Percentiles rank a stretch among this genome's conserved stretches.
Evolutionary conservation across 2,329 filamentous ascomycete genomes (phyloP).

Genomic region (Fusarium haematococcum): DNA sequence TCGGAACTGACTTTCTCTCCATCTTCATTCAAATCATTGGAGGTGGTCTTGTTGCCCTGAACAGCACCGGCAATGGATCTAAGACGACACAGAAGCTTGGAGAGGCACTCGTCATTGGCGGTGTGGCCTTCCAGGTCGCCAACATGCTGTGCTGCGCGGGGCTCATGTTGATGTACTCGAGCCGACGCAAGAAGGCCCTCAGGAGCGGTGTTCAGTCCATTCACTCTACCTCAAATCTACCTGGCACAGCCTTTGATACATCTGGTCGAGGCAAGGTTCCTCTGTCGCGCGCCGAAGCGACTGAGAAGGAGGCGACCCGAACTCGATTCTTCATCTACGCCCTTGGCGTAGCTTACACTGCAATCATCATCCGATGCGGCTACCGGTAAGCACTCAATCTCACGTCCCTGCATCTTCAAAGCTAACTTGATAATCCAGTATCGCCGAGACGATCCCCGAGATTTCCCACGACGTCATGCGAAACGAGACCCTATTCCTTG

Average conservation of each 20-base stretch:
- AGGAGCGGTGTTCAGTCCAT: neutral
- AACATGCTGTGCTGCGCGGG: slow-evolving; percentile 42
- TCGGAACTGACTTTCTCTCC: slow-evolving; percentile 60
- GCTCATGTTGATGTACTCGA: slow-evolving; percentile 29
- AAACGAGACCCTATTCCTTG: slow-evolving; percentile 33
- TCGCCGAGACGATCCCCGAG: slow-evolving; percentile 27
- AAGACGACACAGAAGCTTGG: slow-evolving; percentile 19
- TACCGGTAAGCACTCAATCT: slow-evolving; percentile 16
- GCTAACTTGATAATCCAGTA: slow-evolving; percentile 8
- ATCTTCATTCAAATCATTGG: slow-evolving; percentile 43
- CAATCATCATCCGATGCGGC: slow-evolving; percentile 32
- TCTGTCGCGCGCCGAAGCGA: slow-evolving; percentile 24
- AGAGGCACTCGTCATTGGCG: slow-evolving; percentile 36
- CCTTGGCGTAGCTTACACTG: slow-evolving; percentile 19
- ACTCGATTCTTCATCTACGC: slow-evolving; percentile 27
- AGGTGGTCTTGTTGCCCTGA: slow-evolving; percentile 26
- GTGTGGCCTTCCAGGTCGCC: slow-evolving; percentile 43
- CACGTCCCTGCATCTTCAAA: accelerated
- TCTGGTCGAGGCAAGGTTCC: slow-evolving; percentile 2
- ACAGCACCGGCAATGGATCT: slow-evolving; percentile 17
- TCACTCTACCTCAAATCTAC: neutral
- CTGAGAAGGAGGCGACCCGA: slow-evolving; percentile 13
- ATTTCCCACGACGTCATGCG: slow-evolving; percentile 17
- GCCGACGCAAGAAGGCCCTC: slow-evolving; percentile 17
- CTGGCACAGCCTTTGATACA: neutral